Evolutionary conservation across 352 stramenopile species (phyloP), one percentile per base, ranked within the genome.

Genomic region (Phytophthora sp.): DNA sequence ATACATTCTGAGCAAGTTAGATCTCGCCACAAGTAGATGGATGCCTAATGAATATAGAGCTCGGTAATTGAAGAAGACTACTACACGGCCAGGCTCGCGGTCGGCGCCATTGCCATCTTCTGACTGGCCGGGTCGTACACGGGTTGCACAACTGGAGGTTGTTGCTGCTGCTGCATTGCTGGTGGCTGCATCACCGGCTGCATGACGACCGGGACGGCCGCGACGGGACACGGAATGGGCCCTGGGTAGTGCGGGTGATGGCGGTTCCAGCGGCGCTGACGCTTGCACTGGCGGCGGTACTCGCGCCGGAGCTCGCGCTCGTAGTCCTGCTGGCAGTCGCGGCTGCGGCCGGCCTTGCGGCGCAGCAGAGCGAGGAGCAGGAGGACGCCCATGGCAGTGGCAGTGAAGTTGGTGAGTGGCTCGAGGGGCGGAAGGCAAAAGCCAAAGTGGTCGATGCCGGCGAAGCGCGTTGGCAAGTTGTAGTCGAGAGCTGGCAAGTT

Each of bases 211-310:
- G 53, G 60, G 5, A 55, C 54, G 3, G 34, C 28, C 17, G 32
- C 18, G 10, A 41, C 28, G 11, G 24, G 23, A 21, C 9, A 11
- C 7, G 37, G 13, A 3, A 24, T 15, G 13, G 54, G 58, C n/a
- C 21, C 27, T 9, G 59, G 45, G 18, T 48, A 70, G 11, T 55
- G 54, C 11, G 61, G 61, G 31, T 70, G 54, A 20, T 46, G 61
- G 27, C 61, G 54, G 8, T 50, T 49, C 54, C 46, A 66, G 15
- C 46, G 54, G 17, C 62, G 54, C 23, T 70, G 62, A 15, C 54
- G 61, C 49, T 46, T 64, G 32, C 45, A 66, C 27, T 66, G 62
- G 39, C 62, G 62, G 13, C 46, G 61, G 20, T 69, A 32, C 21
- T 69, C 54, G 39, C 52, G 52, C 3, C 53, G 53, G 12, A 69